Conservation (phyloP, 1,284 basidiomycete species). For the Apiotrichum laibachii region DNA sequence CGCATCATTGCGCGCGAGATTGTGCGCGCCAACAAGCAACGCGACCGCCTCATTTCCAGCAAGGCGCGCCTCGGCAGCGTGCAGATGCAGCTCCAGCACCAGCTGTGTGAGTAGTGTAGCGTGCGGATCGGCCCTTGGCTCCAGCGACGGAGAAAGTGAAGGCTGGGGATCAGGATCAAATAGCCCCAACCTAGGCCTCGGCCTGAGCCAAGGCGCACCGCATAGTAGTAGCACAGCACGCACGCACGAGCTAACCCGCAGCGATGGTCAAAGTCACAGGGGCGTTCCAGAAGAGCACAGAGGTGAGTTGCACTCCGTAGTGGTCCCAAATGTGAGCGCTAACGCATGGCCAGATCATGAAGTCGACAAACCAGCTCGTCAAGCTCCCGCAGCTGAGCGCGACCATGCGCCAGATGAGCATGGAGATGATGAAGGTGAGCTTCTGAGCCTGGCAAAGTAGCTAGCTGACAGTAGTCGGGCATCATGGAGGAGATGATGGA, state of each 20-base stretch:
- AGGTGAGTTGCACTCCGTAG: slow-evolving; percentile 42
- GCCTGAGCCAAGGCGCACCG: no score
- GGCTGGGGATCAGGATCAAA: not conserved
- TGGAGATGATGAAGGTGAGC: slow-evolving; percentile 95
- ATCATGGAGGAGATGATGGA: slow-evolving; percentile 93
- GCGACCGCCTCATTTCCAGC: slow-evolving; percentile 83
- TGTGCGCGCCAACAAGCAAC: slow-evolving; percentile 92
- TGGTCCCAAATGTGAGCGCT: no score
- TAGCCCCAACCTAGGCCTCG: no score
- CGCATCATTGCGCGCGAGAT: slow-evolving; percentile 88
- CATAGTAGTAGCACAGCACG: no score
- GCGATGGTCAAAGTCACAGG: slow-evolving; percentile 98
- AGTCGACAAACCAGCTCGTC: slow-evolving; percentile 85
- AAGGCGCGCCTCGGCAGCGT: slow-evolving; percentile 94
- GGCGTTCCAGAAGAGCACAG: slow-evolving; percentile 91
- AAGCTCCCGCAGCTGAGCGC: slow-evolving; percentile 89
- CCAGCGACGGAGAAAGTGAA: not conserved
- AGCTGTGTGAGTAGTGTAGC: slow-evolving; percentile 67
- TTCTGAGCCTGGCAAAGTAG: not conserved
- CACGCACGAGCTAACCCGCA: slow-evolving; percentile 42
- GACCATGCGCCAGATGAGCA: slow-evolving; percentile 94
- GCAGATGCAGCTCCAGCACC: slow-evolving; percentile 83
- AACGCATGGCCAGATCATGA: slow-evolving; percentile 69
- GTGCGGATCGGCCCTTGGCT: no score
- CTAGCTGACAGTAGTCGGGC: slow-evolving; percentile 62